Evolutionary conservation across 768 basidiomycete genomes (phyloP).

Genomic region (Russula vinacea): DNA sequence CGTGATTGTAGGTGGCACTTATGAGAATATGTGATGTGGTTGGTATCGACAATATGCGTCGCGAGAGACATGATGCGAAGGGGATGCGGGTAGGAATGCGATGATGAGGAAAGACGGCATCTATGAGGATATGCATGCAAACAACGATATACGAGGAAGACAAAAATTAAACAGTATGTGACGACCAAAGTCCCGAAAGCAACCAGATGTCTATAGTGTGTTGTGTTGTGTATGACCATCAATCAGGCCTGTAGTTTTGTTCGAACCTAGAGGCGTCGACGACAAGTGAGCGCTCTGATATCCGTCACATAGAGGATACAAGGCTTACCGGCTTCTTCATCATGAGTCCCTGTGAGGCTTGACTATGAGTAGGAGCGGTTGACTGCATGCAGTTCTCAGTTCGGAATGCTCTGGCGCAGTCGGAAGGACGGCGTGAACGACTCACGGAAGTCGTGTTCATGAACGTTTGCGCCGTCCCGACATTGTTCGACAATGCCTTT

Average conservation of each 20-base stretch:
- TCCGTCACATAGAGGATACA: neutral
- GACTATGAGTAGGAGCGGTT: slow-evolving; percentile 30
- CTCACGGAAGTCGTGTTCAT: slow-evolving; percentile 30
- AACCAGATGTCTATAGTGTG: slow-evolving; percentile 19
- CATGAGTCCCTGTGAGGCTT: slow-evolving; percentile 35
- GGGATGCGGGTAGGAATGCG: slow-evolving; percentile 18
- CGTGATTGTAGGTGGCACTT: slow-evolving; percentile 26
- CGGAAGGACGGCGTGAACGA: slow-evolving; percentile 13
- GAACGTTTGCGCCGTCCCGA: slow-evolving; percentile 36
- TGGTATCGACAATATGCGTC: slow-evolving; percentile 27
- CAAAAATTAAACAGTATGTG: slow-evolving; percentile 23
- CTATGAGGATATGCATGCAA: slow-evolving; percentile 28
- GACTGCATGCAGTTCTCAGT: slow-evolving; percentile 25
- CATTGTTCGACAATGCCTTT: slow-evolving; percentile 54
- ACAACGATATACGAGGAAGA: slow-evolving; percentile 25
- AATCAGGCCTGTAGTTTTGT: slow-evolving; percentile 31
- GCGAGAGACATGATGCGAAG: slow-evolving; percentile 26
- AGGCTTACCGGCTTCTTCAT: slow-evolving; percentile 37
- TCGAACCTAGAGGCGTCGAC: slow-evolving; percentile 24
- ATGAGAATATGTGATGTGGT: slow-evolving; percentile 25
- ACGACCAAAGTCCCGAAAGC: slow-evolving; percentile 24
- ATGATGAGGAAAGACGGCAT: slow-evolving; percentile 18
- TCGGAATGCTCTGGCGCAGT: slow-evolving; percentile 9
- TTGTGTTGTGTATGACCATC: slow-evolving; percentile 15
- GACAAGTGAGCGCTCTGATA: slow-evolving; percentile 5